These are phyloP conservation scores for Trametes pubescens DNA, from an alignment of 1,284 basidiomycete species.

Conservation along the genomic window DNA sequence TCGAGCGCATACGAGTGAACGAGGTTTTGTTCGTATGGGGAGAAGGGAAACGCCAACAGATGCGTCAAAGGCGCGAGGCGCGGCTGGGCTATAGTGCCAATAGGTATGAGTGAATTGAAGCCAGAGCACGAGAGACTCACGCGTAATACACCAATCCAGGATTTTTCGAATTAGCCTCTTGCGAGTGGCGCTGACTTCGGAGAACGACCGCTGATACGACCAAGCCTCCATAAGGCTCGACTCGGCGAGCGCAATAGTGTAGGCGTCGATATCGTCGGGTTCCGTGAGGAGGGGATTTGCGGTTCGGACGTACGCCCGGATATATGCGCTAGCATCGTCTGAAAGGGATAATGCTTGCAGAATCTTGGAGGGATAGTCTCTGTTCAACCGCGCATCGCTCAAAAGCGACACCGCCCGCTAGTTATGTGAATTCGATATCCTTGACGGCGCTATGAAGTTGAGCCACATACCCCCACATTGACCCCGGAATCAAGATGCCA, in stretches of 20 bases:
- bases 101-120: conserved; percentile 17
- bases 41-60: conserved; percentile 69
- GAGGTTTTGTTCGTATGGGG: conserved; percentile 64
- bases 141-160: conserved; percentile 71
- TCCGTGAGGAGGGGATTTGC: conserved; percentile 73
- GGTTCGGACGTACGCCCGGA: conserved; percentile 74
- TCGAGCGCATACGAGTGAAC: conserved; percentile 65
- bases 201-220: conserved; percentile 74
- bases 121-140: conserved; percentile 54
- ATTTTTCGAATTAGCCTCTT: conserved; percentile 64
- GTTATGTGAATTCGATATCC: not conserved
- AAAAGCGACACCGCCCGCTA: conserved; percentile 75
- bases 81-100: conserved; percentile 57
- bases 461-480: conserved; percentile 60
- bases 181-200: conserved; percentile 60
- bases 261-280: conserved; percentile 72
- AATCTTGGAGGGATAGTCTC: conserved; percentile 79
- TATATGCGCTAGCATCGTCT: conserved; percentile 57
- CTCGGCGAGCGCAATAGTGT: conserved; percentile 70
- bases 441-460: not conserved
- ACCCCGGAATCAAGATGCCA: conserved; percentile 79
- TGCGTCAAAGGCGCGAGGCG: conserved; percentile 62
- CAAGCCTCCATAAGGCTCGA: conserved; percentile 72
- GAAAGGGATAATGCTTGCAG: conserved; percentile 68
- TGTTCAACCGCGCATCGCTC: conserved; percentile 74